Base-by-base conservation (phyloP, 2,329 filamentous ascomycete genomes). In the Fusarium floridanum region DNA sequence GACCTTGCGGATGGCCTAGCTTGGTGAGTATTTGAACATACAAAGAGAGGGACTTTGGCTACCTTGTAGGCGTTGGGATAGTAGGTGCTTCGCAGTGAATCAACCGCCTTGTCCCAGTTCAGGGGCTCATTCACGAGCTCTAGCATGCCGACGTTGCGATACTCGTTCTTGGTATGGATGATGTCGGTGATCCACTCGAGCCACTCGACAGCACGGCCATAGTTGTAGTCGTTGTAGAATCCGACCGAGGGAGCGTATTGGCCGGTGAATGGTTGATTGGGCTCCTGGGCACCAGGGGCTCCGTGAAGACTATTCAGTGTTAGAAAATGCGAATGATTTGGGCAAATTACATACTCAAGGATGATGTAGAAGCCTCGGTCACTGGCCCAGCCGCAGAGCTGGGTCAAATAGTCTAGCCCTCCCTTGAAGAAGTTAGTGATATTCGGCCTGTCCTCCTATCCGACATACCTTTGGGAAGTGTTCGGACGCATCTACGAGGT, bases 221-320 rank as follows among this genome's bases (percentile, higher is more conserved):
- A 92, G 79, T 91, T 85, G 76, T 87, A 87, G 67, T 86, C 83
- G 34, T 84, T 81, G 79, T 90, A 92, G 82, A 92, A 92, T 4
- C 88, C 88, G 1, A 86, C 67, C 5, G 71, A 57, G 12, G 56
- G 22, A 4, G 69, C 74, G 55, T 74, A 74, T 43, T 82, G 82
- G 80, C 86, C 87, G 3, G 87, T 89, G 72, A 87, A 87, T 1
- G 86, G 75, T 53, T 89, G 84, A 2, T 81, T 70, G 1, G 83
- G 75, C 14, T 83, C 80, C 74, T 89, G 88, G 1, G 87, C 86
- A 32, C 85, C 86, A 0, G 88, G 87, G 0, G 84, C 86, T 17
- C 87, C 88, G 70, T 89, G 88, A 22, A 89, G 80, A 67, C 77
- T 78, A 11, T 3, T 7, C 3, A 4, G 4, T n/a, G 22, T 75